These are phyloP conservation scores for Hyphodiscus sp. DNA, from an alignment of 2,329 filamentous ascomycete genomes.

Conservation along the genomic window DNA sequence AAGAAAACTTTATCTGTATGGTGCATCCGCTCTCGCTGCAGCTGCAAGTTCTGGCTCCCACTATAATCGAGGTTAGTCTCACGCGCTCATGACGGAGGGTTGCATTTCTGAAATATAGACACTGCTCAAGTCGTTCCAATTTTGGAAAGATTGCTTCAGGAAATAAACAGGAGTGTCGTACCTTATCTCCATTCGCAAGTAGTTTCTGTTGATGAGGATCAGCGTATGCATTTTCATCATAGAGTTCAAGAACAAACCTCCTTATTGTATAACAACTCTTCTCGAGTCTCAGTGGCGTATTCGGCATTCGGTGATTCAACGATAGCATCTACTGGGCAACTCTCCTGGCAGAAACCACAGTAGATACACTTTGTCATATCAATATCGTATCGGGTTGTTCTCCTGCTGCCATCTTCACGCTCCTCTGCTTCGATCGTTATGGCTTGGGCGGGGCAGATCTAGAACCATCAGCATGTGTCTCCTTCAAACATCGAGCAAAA, in stretches of 20 bases:
- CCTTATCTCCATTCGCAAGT: slow-evolving; percentile 77
- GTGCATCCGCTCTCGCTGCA: slow-evolving; percentile 84
- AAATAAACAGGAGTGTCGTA: not conserved
- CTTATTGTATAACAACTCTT: slow-evolving; percentile 98
- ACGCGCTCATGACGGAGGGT: too few species aligned
- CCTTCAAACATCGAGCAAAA: slow-evolving; percentile 1
- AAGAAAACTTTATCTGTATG: slow-evolving; percentile 61
- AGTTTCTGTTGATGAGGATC: slow-evolving; percentile 54
- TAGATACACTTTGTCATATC: slow-evolving; percentile 99
- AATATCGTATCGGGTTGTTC: slow-evolving; percentile 97
- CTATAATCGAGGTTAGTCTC: slow-evolving; percentile 17
- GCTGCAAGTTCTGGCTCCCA: slow-evolving; percentile 98
- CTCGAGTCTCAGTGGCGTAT: slow-evolving; percentile 72
- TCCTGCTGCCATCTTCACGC: slow-evolving; percentile 87
- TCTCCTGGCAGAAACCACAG: slow-evolving; percentile 98
- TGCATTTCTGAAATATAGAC: too few species aligned
- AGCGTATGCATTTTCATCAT: too few species aligned
- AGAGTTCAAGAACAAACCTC: too few species aligned
- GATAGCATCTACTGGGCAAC: slow-evolving; percentile 95
- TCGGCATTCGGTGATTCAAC: slow-evolving; percentile 70
- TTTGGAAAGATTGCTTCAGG: too few species aligned
- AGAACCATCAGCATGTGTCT: slow-evolving; percentile 13
- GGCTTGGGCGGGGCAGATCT: slow-evolving; percentile 93
- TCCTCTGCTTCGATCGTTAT: slow-evolving; percentile 99
- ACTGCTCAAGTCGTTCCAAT: too few species aligned